A percentile compares a stretch with the other conserved stretches of the same genome.
Conservation (phyloP, 2,329 filamentous ascomycete species). For the Colletotrichum higginsianum region DNA sequence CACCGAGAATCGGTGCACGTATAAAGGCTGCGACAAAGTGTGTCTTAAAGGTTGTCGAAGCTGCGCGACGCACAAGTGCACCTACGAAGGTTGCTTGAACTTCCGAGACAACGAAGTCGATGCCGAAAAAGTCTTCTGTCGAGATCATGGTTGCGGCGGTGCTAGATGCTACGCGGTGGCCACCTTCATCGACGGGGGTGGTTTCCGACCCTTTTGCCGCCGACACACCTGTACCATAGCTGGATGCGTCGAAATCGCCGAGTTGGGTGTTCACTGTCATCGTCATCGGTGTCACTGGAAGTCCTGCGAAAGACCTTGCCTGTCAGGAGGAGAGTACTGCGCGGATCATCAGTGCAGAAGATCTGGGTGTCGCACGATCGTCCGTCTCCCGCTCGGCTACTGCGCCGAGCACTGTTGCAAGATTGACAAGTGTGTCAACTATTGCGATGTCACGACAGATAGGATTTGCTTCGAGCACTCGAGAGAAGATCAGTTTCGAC, state of each 20-base stretch:
- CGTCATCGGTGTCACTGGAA: constrained; percentile 28
- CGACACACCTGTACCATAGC: constrained; percentile 31
- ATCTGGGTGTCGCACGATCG: constrained; percentile 15
- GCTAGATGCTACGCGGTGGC: constrained; percentile 32
- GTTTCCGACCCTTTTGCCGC: constrained; percentile 30
- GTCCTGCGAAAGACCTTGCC: constrained; percentile 20
- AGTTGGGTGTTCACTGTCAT: constrained; percentile 18
- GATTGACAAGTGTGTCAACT: constrained; percentile 35
- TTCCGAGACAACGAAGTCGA: constrained; percentile 35
- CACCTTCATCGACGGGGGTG: constrained; percentile 5
- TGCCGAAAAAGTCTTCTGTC: constrained; percentile 26
- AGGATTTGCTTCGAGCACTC: constrained; percentile 38
- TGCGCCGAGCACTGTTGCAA: constrained; percentile 39
- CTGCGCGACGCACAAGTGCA: constrained; percentile 33
- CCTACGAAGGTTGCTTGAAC: constrained; percentile 31
- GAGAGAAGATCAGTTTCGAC: constrained; percentile 18
- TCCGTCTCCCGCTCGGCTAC: constrained; percentile 23
- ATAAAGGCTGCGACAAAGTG: constrained; percentile 18
- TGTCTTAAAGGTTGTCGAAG: constrained; percentile 8
- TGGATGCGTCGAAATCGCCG: constrained; percentile 29
- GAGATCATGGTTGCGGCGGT: constrained; percentile 32
- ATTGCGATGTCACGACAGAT: constrained; percentile 26
- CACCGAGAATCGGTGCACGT: constrained; percentile 12
- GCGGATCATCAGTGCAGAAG: constrained; percentile 35
- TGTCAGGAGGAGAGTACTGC: constrained; percentile 22